A percentile compares a stretch with the other conserved stretches of the same genome.
Conservation (phyloP, 768 basidiomycete species). For the Leccinum ochraceum region DNA sequence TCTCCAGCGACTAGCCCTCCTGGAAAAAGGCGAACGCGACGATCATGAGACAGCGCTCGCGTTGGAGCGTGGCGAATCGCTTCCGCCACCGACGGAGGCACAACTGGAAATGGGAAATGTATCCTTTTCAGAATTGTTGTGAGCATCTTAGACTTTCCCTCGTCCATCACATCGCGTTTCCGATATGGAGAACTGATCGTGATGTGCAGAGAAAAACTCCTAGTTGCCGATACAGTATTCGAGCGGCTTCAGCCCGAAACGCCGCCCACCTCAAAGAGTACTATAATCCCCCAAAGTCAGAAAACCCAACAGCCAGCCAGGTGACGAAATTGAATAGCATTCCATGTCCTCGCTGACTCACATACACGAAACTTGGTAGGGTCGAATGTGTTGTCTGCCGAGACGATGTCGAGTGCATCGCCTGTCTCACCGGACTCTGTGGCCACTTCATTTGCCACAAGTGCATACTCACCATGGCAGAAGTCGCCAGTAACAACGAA, state of each 20-base stretch:
- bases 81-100: slow-evolving; percentile 23
- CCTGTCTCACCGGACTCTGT: slow-evolving; percentile 42
- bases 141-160: neutral
- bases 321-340: neutral
- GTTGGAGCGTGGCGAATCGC: slow-evolving; percentile 30
- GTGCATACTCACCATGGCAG: slow-evolving; percentile 45
- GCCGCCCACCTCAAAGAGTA: neutral
- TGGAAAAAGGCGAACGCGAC: slow-evolving; percentile 20
- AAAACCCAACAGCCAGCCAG: neutral
- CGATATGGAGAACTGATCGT: neutral
- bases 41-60: slow-evolving; percentile 31
- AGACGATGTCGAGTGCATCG: slow-evolving; percentile 28
- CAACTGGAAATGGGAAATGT: slow-evolving; percentile 21
- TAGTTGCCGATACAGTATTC: slow-evolving; percentile 7
- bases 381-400: slow-evolving; percentile 43
- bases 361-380: slow-evolving; percentile 2
- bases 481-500: slow-evolving; percentile 47
- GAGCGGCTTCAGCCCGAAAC: neutral
- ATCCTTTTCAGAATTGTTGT: slow-evolving; percentile 18
- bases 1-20: slow-evolving; percentile 9
- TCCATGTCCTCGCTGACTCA: neutral
- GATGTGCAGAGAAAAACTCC: slow-evolving; percentile 11
- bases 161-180: too few relatives aligned
- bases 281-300: too few relatives aligned
- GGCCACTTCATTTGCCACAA: slow-evolving; percentile 48